Evolutionary conservation across 768 basidiomycete genomes (phyloP), one percentile per base, ranked within the genome.

Genomic region (Crepidotus variabilis): DNA sequence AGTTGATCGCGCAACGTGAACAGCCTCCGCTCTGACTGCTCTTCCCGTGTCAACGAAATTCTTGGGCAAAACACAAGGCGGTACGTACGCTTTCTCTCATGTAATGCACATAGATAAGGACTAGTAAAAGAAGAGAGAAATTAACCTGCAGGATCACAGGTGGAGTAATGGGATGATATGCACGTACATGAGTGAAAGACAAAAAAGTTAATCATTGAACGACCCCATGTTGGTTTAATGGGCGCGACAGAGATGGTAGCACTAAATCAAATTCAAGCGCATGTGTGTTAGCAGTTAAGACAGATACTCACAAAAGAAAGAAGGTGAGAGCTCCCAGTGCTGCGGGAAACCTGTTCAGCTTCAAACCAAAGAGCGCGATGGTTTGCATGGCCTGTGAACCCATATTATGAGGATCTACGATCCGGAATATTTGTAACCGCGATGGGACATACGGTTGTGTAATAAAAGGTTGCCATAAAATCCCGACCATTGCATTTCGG

Each of bases 31-130:
- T 90, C 86, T 20, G 81, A 84, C 78, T 28, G 28, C 28, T 28
- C 28, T 28, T 8, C 28, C 28, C 8, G 28, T 3, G 28, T 28
- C 28, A 28, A 8, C 28, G 28, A 28, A 8, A 8, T 8, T 28
- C 28, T 28, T 3, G 28, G 24, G n/a, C 32, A 18, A 43, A 9
- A 28, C 10, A 45, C 52, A 50, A 28, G 34, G 48, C 13, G 18
- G 9, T 20, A 63, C 81, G 61, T 60, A 82, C 84, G 46, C 72
- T 80, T 69, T 87, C 86, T 47, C 80, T 75, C 72, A 80, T 81
- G 60, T 85, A 87, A 67, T 86, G 84, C 2, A 89, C 81, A 65
- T 88, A 92, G 18, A 94, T 81, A 57, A 96, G 72, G 69, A 95
- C 75, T 84, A 69, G 47, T 69, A 71, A 20, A 72, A 32, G 49